Base-by-base conservation (phyloP, 306 rosid species). In the Lathyrus aphaca region DNA sequence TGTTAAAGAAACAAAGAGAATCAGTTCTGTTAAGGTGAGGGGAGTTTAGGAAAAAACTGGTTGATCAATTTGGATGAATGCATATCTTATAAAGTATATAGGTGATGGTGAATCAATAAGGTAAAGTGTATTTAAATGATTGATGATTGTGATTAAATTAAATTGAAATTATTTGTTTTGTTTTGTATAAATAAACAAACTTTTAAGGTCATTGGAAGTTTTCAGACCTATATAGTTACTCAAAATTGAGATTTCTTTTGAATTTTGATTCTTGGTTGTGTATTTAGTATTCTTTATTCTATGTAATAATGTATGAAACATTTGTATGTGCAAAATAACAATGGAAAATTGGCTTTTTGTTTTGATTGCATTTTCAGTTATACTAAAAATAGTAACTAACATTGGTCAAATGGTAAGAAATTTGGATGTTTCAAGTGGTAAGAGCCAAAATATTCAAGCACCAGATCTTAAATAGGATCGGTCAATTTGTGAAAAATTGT, bases 21-120 rank as follows among this genome's bases (percentile, higher is more conserved):
- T 40, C 73, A 68, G 81, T 72, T 77, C 83, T 66, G 74, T 71
- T 74, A 84, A 80, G 69, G 73, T 77, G 64, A 61, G 81, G 53
- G 81, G 77, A 74, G 51, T 38, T 66, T 84, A 80, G 74, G n/a
- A n/a, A 57, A 67, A 74, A 72, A 44, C 71, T 64, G 53, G 50
- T 74, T 42, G 64, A 32, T 72, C 66, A 57, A 72, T 55, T 60
- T 53, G 69, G 62, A 76, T 69, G 66, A 66, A 40, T 32, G 64
- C 59, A 56, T 62, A 8, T 56, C 57, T 27, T 59, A 44, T 72
- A 25, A n/a, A 38, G 14, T 55, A 21, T 14, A 51, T 14, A 51
- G 4, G 16, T 15, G 1, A 21, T 2, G 50, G 60, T 30, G 61
- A 18, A n/a, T 66, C 42, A 60, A 45, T 56, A 70, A 11, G 72